Conservation (phyloP, 306 rosid genomes). For the Hippophae rhamnoides region DNA sequence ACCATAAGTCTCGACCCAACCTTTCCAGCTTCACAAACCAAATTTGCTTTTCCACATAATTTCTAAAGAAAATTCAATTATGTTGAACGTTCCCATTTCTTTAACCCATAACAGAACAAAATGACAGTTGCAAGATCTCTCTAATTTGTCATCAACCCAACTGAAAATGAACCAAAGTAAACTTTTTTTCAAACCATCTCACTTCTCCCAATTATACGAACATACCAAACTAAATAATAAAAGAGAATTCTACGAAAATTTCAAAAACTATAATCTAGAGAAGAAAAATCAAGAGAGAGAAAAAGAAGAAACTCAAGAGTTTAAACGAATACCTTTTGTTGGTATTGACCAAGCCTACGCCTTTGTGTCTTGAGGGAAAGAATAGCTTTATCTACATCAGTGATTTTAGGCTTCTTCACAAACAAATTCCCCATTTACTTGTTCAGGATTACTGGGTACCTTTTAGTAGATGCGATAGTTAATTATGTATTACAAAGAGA, state of each 20-base stretch:
- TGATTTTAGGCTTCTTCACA: conserved; percentile 90
- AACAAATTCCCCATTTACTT: conserved; percentile 74
- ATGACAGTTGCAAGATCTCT: background rate
- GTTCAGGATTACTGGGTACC: no score
- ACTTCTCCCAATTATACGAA: background rate
- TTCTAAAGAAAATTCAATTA: background rate
- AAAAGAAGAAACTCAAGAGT: background rate
- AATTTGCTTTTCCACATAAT: background rate
- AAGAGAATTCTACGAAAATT: background rate
- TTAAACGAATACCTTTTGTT: conserved; percentile 50
- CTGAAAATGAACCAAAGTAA: background rate
- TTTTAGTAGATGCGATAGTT: no score
- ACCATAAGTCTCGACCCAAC: background rate
- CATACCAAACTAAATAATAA: background rate
- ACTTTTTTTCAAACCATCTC: background rate
- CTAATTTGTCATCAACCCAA: background rate
- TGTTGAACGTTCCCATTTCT: background rate
- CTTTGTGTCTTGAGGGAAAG: conserved; percentile 92
- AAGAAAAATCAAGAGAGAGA: background rate
- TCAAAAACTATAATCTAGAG: background rate
- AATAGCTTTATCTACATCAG: conserved; percentile 93
- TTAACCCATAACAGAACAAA: background rate
- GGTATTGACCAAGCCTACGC: conserved; percentile 89
- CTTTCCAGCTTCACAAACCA: background rate
- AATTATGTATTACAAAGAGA: no score